Evolutionary conservation across 768 basidiomycete genomes (phyloP).

Genomic region (Boletales sp.): DNA sequence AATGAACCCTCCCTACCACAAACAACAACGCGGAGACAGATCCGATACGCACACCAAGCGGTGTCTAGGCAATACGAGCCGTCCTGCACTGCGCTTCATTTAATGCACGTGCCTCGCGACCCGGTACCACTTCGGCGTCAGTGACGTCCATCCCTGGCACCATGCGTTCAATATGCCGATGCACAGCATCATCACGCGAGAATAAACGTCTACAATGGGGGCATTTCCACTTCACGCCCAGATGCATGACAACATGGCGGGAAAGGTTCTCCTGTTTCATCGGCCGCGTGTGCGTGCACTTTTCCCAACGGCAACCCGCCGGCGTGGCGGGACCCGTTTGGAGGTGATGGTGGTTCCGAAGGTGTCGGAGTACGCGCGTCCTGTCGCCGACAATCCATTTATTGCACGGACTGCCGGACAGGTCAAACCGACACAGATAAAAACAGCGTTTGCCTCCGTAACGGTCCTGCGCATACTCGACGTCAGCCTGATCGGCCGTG

Average conservation of each 20-base stretch:
- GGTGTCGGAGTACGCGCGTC: slow-evolving; percentile 23
- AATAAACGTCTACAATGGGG: slow-evolving; percentile 23
- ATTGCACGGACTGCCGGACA: slow-evolving; percentile 22
- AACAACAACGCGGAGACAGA: neutral
- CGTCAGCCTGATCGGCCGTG: slow-evolving; percentile 14
- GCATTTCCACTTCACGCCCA: slow-evolving; percentile 30
- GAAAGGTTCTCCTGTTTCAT: slow-evolving; percentile 33
- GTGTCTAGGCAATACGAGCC: slow-evolving; percentile 4
- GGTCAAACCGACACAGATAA: slow-evolving; percentile 26
- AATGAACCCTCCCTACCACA: neutral
- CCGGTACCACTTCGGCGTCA: slow-evolving; percentile 24
- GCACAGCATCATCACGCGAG: slow-evolving; percentile 32
- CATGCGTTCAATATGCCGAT: slow-evolving; percentile 30
- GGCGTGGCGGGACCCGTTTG: slow-evolving; percentile 12
- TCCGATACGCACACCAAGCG: neutral
- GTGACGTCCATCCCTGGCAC: slow-evolving; percentile 17
- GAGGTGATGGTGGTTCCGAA: slow-evolving; percentile 23
- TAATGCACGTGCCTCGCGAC: slow-evolving; percentile 11
- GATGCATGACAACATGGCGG: slow-evolving; percentile 28
- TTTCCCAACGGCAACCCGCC: slow-evolving; percentile 21
- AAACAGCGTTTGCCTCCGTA: slow-evolving; percentile 17
- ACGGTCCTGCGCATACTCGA: slow-evolving; percentile 20
- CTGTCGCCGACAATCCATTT: slow-evolving; percentile 26
- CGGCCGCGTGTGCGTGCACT: slow-evolving; percentile 18
- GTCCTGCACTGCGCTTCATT: slow-evolving; percentile 3